Conservation (phyloP, 2,329 filamentous ascomycete species). For the Zopfia rhizophila region DNA sequence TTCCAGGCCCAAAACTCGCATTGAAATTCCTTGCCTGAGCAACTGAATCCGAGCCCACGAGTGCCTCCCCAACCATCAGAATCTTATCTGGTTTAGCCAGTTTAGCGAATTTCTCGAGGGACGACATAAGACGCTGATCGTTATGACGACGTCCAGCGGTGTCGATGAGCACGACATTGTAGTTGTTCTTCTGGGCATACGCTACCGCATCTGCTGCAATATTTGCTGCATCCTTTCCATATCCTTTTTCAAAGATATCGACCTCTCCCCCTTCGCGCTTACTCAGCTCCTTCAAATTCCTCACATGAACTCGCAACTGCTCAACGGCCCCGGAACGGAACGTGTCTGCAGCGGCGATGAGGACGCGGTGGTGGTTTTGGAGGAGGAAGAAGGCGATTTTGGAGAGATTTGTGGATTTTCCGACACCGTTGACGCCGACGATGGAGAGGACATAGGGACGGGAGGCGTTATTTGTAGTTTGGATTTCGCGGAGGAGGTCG, state of each 20-base stretch:
- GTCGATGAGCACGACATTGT: slow-evolving; percentile 95
- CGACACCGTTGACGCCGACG: slow-evolving; percentile 97
- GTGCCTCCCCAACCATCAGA: slow-evolving; percentile 92
- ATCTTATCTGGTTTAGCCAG: slow-evolving; percentile 98
- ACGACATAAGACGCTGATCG: slow-evolving; percentile 94
- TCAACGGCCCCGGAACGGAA: slow-evolving; percentile 98
- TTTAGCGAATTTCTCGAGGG: slow-evolving; percentile 96
- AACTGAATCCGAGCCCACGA: slow-evolving; percentile 95
- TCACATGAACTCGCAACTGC: slow-evolving; percentile 93
- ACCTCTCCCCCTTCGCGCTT: slow-evolving; percentile 82
- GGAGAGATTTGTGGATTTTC: slow-evolving; percentile 96
- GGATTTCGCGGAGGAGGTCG: slow-evolving; percentile 93
- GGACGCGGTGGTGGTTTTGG: slow-evolving; percentile 95
- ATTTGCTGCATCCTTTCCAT: slow-evolving; percentile 95
- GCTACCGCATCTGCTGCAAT: slow-evolving; percentile 94
- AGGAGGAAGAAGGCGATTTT: slow-evolving; percentile 98
- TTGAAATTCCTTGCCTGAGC: slow-evolving; percentile 98
- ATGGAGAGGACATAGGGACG: slow-evolving; percentile 98
- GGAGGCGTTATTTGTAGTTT: slow-evolving; percentile 72
- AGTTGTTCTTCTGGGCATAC: slow-evolving; percentile 77
- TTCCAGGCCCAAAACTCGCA: slow-evolving; percentile 82
- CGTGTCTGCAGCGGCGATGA: slow-evolving; percentile 94
- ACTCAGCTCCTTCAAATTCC: slow-evolving; percentile 89
- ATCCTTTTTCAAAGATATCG: slow-evolving; percentile 95
- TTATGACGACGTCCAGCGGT: slow-evolving; percentile 96